A percentile compares a stretch with the other conserved stretches of the same genome.
phyloP scores from a whole-genome alignment of 2,329 filamentous ascomycete species.

The Juglanconis sp. region DNA sequence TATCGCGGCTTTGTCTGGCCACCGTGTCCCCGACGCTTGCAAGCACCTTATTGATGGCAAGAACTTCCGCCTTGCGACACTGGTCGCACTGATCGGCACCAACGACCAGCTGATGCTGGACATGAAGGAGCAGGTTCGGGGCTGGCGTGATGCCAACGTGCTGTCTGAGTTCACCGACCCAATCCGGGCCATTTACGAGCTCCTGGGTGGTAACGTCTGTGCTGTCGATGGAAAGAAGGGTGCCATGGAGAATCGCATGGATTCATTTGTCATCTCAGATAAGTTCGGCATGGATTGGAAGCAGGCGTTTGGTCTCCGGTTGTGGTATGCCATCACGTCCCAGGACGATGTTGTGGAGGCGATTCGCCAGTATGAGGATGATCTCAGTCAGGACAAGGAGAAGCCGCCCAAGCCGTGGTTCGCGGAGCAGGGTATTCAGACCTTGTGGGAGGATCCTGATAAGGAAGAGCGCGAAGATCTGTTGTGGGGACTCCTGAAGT shows the following conservation, averaged over 20 bases:
- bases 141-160: constrained; percentile 80
- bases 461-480: constrained; percentile 67
- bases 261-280: constrained; percentile 77
- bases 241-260: constrained; percentile 74
- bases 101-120: constrained; percentile 68
- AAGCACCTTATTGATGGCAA: constrained; percentile 70
- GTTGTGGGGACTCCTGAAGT: constrained; percentile 80
- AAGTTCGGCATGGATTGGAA: constrained; percentile 89
- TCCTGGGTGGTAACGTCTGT: constrained; percentile 84
- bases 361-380: constrained; percentile 68
- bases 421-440: constrained; percentile 53
- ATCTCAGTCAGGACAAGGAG: constrained; percentile 70
- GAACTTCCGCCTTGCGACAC: constrained; percentile 79
- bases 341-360: constrained; percentile 70
- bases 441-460: constrained; percentile 59
- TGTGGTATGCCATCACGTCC: constrained; percentile 79
- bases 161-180: constrained; percentile 84
- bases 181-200: constrained; percentile 82
- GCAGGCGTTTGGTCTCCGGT: constrained; percentile 83
- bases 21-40: constrained; percentile 80
- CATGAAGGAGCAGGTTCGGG: constrained; percentile 74
- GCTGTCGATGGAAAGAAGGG: constrained; percentile 74
- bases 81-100: constrained; percentile 78
- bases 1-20: constrained; percentile 72
- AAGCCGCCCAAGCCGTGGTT: constrained; percentile 72